These are phyloP conservation scores for Mycena galericulata DNA, from an alignment of 768 basidiomycete genomes.

Conservation along the genomic window DNA sequence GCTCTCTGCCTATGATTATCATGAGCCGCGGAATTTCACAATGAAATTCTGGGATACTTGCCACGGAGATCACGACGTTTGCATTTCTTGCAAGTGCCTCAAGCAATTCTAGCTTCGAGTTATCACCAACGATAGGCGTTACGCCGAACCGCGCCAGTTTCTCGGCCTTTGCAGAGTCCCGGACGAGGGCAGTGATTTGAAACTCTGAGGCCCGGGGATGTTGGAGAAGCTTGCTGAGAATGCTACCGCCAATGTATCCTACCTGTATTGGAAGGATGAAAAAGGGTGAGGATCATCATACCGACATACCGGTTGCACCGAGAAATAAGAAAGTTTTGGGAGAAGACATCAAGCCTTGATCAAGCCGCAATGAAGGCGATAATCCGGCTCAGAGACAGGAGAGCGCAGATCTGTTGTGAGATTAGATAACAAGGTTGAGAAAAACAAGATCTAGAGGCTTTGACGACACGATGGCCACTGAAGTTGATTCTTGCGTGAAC, in stretches of 20 bases:
- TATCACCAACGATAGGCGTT: slow-evolving; percentile 45
- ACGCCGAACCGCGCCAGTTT: slow-evolving; percentile 42
- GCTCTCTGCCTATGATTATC: slow-evolving; percentile 22
- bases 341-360: no score
- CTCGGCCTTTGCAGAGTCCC: slow-evolving; percentile 42
- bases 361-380: no score
- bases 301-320: no score
- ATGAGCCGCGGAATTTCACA: neutral
- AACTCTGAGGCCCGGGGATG: slow-evolving; percentile 39
- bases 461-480: no score
- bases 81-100: slow-evolving; percentile 42
- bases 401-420: no score
- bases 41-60: slow-evolving; percentile 23
- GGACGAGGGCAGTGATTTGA: slow-evolving; percentile 43
- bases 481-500: no score
- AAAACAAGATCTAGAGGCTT: no score
- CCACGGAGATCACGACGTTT: slow-evolving; percentile 48
- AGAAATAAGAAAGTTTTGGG: no score
- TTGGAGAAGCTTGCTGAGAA: slow-evolving; percentile 45
- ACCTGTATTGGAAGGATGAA: neutral
- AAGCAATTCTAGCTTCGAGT: slow-evolving; percentile 44
- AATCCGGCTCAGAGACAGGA: no score
- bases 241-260: slow-evolving; percentile 51
- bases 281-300: no score
- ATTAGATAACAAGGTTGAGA: no score